Evolutionary conservation across 352 stramenopile genomes (phyloP).

Genomic region (Globisporangium recalcitrans): DNA sequence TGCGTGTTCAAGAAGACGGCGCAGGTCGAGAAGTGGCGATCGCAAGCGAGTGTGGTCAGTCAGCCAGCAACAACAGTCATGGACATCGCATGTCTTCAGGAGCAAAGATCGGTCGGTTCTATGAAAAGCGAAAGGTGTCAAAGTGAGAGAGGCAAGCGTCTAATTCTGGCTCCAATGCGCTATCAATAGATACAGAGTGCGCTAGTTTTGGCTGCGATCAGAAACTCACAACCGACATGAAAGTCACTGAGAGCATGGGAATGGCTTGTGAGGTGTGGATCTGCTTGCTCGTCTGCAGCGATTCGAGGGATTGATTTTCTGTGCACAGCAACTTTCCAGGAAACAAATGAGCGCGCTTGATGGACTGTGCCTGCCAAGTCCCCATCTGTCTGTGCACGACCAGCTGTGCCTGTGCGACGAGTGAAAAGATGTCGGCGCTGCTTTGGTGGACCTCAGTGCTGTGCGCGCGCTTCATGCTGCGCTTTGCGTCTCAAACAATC

Average conservation of each 20-base stretch:
- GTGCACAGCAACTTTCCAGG: not conserved
- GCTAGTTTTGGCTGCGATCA: not conserved
- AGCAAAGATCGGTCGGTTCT: not conserved
- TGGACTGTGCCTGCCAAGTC: too few relatives aligned
- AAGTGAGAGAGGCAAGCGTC: not conserved
- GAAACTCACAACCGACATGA: not conserved
- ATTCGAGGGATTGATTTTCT: too few relatives aligned
- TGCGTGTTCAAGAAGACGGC: too few relatives aligned
- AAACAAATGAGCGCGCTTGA: not conserved
- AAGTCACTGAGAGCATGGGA: too few relatives aligned
- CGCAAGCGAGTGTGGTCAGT: not conserved
- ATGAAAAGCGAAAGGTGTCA: not conserved
- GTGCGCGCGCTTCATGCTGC: too few relatives aligned
- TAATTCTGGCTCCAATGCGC: not conserved
- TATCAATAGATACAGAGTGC: not conserved
- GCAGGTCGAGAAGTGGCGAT: not conserved
- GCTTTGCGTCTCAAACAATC: not conserved
- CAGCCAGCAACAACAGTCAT: too few relatives aligned
- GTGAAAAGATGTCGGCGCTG: not conserved
- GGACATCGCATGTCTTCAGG: too few relatives aligned
- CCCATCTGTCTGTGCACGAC: not conserved
- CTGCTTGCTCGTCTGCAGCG: too few relatives aligned
- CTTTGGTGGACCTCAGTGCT: not conserved
- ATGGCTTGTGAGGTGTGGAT: too few relatives aligned
- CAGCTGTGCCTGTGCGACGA: not conserved